Percentiles rank a stretch among this genome's conserved stretches.
Conservation (phyloP, 1,284 basidiomycete species). For the Cryptococcus sp. region DNA sequence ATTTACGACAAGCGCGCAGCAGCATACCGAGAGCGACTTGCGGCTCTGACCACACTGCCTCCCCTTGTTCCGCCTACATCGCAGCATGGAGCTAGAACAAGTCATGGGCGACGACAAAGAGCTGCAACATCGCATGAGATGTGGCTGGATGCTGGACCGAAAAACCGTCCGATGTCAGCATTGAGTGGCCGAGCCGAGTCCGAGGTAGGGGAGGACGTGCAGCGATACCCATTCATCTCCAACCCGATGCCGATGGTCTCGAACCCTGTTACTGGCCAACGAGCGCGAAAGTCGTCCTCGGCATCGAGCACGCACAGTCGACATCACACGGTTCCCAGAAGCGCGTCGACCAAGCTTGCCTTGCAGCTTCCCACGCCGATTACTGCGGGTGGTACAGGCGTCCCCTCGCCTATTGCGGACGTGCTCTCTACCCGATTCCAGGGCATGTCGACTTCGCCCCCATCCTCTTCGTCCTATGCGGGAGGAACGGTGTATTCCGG, state of each 20-base stretch:
- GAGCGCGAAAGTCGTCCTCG: constrained; percentile 8
- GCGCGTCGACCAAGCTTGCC: constrained; percentile 2
- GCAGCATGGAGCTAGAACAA: background rate
- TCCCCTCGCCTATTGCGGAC: constrained; percentile 29
- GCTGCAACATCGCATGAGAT: constrained; percentile 18
- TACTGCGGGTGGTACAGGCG: background rate
- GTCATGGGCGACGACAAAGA: constrained; percentile 11
- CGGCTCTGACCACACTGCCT: constrained; percentile 31
- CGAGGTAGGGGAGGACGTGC: constrained; percentile 8
- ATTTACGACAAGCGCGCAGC: constrained; percentile 52
- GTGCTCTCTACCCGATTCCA: constrained; percentile 29
- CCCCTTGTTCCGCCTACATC: constrained; percentile 23
- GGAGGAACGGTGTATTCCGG: background rate
- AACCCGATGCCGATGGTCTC: constrained; percentile 26
- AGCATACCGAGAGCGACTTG: constrained; percentile 47
- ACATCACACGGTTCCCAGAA: constrained; percentile 4
- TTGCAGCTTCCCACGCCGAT: background rate
- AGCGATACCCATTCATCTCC: constrained; percentile 28
- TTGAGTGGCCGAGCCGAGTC: background rate
- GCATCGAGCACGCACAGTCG: constrained; percentile 1
- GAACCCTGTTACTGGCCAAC: constrained; percentile 11
- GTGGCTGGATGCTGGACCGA: constrained; percentile 30
- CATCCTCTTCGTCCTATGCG: background rate
- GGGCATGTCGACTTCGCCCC: constrained; percentile 9
- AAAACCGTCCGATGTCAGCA: background rate